Evolutionary conservation across 495 filamentous ascomycete species (phyloP), one percentile per base, ranked within the genome.

Genomic region (Neurospora tetraspora): DNA sequence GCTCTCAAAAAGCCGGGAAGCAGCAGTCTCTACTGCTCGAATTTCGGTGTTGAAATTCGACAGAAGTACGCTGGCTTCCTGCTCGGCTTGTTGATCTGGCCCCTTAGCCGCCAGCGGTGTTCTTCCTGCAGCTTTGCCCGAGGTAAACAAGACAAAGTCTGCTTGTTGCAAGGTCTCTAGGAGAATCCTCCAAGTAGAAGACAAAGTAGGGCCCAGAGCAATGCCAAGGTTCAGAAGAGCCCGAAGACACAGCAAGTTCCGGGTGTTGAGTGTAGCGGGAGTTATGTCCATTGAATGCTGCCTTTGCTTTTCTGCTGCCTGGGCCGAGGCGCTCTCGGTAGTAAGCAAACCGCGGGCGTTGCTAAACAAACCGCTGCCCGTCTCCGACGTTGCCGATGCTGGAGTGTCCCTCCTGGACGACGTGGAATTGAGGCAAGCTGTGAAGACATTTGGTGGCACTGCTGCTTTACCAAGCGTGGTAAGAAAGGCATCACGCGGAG

Each of bases 201-300:
- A 91, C 20, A 99, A 83, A 5, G 93, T 95, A 7, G 96, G 93
- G 0, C 96, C 96, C 8, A 99, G 83, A 45, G 96, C 96, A 78
- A 98, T 99, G 4, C 96, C 96, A 14, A 99, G 83, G 75, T 99
- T 98, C 4, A 99, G 84, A 16, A 98, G 85, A 69, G 96, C 96
- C 76, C 96, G 86, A 37, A 99, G 83, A 76, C 95, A 98, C 10
- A 98, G 82, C 1, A 99, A 85, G 78, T 99, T 98, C 12, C 96
- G 88, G 14, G 93, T 94, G 77, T 91, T 96, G 39, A 99, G 85
- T 14, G 88, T 88, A 14, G 89, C 82, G 0, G 79, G 31, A 43
- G 77, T 82, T 2, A 81, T 76, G 69, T 90, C 89, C 23, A 86
- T 72, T 1, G 86, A 87, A 14, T 80, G 78, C 65, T 90, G 88